Conservation (phyloP, 1,284 basidiomycete genomes). For the Moniliophthora roreri region DNA sequence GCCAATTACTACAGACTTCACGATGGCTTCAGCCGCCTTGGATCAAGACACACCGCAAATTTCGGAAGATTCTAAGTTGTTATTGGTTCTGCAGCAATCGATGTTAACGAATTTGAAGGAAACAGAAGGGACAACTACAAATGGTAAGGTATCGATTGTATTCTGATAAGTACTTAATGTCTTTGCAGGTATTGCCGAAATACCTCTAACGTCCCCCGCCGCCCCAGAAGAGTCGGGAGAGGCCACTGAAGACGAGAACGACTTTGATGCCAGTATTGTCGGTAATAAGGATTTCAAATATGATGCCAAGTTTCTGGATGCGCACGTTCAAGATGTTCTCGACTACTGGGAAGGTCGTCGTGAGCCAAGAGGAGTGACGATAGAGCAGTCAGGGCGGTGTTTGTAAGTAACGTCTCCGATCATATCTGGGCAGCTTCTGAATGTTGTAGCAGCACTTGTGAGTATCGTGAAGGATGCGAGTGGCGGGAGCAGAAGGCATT, state of each 20-base stretch:
- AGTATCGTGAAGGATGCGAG: slow-evolving; percentile 79
- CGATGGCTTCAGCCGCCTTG: slow-evolving; percentile 1
- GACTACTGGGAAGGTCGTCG: slow-evolving; percentile 77
- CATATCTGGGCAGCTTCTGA: slow-evolving; percentile 6
- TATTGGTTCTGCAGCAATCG: slow-evolving; percentile 39
- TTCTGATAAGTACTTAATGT: no score
- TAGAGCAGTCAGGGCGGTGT: slow-evolving; percentile 65
- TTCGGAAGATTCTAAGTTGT: slow-evolving; percentile 33
- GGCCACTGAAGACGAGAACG: slow-evolving; percentile 13
- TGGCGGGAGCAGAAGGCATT: slow-evolving; percentile 74
- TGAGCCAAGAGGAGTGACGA: slow-evolving; percentile 64
- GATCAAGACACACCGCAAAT: slow-evolving; percentile 17
- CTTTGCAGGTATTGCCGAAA: no score
- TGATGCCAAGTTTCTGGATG: slow-evolving; percentile 55
- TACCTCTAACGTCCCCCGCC: no score
- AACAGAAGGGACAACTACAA: neutral
- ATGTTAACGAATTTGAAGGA: slow-evolving; percentile 11
- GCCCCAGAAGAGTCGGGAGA: neutral
- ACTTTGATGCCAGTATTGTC: slow-evolving; percentile 48
- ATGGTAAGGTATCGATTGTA: neutral
- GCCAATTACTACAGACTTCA: slow-evolving; percentile 9
- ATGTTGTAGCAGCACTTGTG: slow-evolving; percentile 61
- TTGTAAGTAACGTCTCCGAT: slow-evolving; percentile 45
- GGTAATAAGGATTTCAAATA: slow-evolving; percentile 65
- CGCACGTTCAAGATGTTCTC: slow-evolving; percentile 57